Conservation (phyloP, 352 stramenopile genomes). For the Hyaloperonospora arabidopsidis region DNA sequence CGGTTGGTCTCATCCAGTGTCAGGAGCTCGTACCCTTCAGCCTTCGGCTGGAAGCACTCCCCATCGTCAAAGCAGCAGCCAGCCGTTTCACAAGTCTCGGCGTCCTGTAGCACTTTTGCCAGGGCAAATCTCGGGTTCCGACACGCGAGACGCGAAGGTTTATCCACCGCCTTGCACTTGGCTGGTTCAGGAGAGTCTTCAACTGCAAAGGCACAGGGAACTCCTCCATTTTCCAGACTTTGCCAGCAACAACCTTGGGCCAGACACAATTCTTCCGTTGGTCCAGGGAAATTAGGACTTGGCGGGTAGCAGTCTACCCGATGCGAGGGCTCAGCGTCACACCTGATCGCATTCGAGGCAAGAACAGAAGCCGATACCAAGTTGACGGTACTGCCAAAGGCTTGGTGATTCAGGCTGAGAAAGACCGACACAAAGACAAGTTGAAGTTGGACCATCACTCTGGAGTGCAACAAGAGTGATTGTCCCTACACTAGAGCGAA, state of each 20-base stretch:
- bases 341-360: constrained; percentile 15
- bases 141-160: constrained; percentile 50
- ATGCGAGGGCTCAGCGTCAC: constrained; percentile 19
- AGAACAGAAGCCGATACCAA: constrained; percentile 8
- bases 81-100: constrained; percentile 31
- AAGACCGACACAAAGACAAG: constrained; percentile 13
- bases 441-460: constrained; percentile 24
- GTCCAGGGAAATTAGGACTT: constrained; percentile 48
- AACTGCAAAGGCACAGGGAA: constrained; percentile 59
- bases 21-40: constrained; percentile 61
- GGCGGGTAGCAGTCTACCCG: constrained; percentile 73
- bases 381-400: constrained; percentile 5
- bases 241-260: constrained; percentile 84
- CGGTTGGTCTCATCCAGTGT: constrained; percentile 41
- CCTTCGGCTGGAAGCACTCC: constrained; percentile 64
- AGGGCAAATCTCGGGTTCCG: constrained; percentile 60
- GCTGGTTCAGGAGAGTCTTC: constrained; percentile 10
- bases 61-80: constrained; percentile 71
- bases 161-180: constrained; percentile 33
- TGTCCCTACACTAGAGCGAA: not conserved
- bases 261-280: constrained; percentile 69
- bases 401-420: constrained; percentile 4
- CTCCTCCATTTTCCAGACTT: constrained; percentile 38
- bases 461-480: not conserved
- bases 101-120: constrained; percentile 20